A percentile compares a stretch with the other conserved stretches of the same genome.
Conservation (phyloP, 2,329 filamentous ascomycete genomes). For the Colletotrichum sp. region DNA sequence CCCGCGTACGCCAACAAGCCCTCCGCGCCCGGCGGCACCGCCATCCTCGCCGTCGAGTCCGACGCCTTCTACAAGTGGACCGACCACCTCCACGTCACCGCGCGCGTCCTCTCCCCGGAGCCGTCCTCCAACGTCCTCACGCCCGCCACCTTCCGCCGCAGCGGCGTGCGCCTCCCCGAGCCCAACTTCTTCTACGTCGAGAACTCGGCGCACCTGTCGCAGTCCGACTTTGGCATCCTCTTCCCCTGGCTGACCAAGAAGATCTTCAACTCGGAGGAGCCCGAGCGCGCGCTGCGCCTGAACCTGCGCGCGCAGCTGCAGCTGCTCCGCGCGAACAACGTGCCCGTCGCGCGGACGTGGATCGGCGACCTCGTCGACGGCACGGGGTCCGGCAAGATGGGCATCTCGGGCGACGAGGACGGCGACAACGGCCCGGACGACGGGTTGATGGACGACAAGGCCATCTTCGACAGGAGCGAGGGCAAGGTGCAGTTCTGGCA, state of each 20-base stretch:
- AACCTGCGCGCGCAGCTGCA: constrained; percentile 57
- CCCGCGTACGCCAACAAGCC: constrained; percentile 65
- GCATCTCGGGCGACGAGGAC: neutral
- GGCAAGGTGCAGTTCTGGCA: constrained; percentile 51
- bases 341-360: constrained; percentile 55
- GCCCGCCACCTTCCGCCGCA: constrained; percentile 42
- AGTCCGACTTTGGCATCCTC: constrained; percentile 82
- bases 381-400: constrained; percentile 37
- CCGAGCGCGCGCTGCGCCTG: constrained; percentile 57
- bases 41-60: constrained; percentile 73
- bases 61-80: constrained; percentile 81
- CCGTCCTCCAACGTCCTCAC: constrained; percentile 48
- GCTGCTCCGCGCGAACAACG: constrained; percentile 52
- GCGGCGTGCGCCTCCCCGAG: constrained; percentile 45
- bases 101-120: constrained; percentile 65
- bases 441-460: constrained; percentile 50
- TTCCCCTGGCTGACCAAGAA: constrained; percentile 73
- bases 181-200: constrained; percentile 78
- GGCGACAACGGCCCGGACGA: constrained; percentile 29
- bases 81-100: constrained; percentile 72
- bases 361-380: constrained; percentile 55
- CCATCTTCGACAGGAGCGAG: constrained; percentile 52
- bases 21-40: constrained; percentile 57
- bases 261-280: constrained; percentile 61
- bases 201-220: constrained; percentile 78